phyloP scores from a whole-genome alignment of 345 rosid genomes.

The Syzygium jambos region DNA sequence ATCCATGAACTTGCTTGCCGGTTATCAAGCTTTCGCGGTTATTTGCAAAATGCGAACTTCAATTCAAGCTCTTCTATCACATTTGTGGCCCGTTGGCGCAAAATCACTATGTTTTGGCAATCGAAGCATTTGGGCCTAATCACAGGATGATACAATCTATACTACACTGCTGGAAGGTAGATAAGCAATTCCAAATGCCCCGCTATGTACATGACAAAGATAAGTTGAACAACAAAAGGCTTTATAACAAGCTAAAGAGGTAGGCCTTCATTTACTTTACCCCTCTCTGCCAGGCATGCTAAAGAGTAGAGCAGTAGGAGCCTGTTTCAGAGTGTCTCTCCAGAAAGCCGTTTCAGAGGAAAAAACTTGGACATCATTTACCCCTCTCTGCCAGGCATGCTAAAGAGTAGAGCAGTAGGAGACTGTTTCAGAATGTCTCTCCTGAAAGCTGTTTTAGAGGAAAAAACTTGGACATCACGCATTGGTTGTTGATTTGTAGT shows the following conservation, averaged over 20 bases:
- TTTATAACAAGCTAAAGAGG: not conserved
- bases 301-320: not conserved
- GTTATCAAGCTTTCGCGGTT: not conserved
- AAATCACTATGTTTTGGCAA: not conserved
- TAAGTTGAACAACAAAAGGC: not conserved
- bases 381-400: not conserved
- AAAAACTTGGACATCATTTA: not conserved
- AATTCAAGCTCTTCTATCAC: not conserved
- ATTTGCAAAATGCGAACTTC: not conserved
- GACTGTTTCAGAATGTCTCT: not conserved
- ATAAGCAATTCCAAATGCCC: not conserved
- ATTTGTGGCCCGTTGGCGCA: not conserved
- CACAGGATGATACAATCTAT: not conserved
- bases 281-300: not conserved
- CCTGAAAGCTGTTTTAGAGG: not conserved
- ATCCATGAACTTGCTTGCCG: not conserved
- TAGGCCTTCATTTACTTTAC: not conserved
- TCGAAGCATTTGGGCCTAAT: not conserved
- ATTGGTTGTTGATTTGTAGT: slow-evolving; percentile 58
- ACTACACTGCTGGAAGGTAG: not conserved
- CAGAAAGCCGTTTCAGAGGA: not conserved
- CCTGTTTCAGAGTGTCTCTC: not conserved
- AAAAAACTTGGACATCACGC: slow-evolving; percentile 19
- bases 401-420: not conserved
- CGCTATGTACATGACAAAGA: not conserved